phyloP scores from a whole-genome alignment of 331 rosid species.

The Acacia concinna region DNA sequence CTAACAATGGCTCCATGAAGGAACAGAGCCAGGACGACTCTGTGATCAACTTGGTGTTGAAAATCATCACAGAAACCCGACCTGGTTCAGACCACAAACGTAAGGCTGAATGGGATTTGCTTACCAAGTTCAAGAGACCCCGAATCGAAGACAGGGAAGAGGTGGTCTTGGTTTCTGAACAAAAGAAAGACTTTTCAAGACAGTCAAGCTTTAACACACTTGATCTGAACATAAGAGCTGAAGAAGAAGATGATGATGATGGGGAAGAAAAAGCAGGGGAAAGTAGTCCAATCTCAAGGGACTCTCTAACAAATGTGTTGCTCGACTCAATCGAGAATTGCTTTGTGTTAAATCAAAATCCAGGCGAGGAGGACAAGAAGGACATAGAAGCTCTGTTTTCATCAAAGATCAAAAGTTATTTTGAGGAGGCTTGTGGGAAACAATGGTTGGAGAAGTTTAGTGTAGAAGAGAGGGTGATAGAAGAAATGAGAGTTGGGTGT shows the following conservation, averaged over 20 bases:
- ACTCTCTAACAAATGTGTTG: slow-evolving; percentile 42
- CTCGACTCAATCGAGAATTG: slow-evolving; percentile 53
- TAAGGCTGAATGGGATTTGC: slow-evolving; percentile 56
- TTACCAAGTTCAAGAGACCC: slow-evolving; percentile 44
- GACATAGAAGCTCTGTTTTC: slow-evolving; percentile 50
- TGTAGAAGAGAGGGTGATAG: slow-evolving; percentile 75
- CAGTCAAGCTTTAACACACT: slow-evolving; percentile 68
- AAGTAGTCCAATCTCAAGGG: slow-evolving; percentile 40
- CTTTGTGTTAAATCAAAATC: slow-evolving; percentile 51
- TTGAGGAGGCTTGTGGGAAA: slow-evolving; percentile 53
- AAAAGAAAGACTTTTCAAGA: slow-evolving; percentile 53
- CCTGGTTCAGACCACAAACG: slow-evolving; percentile 54
- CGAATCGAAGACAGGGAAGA: slow-evolving; percentile 55
- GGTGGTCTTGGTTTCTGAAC: slow-evolving; percentile 30
- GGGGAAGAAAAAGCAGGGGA: slow-evolving; percentile 43
- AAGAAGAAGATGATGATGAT: slow-evolving; percentile 42
- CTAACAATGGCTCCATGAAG: slow-evolving; percentile 43
- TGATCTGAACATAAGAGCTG: slow-evolving; percentile 78
- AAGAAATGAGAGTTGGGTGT: slow-evolving; percentile 53
- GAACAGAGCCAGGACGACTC: slow-evolving; percentile 34
- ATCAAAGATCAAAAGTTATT: slow-evolving; percentile 53
- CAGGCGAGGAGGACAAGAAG: slow-evolving; percentile 41
- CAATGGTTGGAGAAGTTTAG: slow-evolving; percentile 50
- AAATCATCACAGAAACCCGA: slow-evolving; percentile 44
- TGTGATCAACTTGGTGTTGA: slow-evolving; percentile 54